Base-by-base conservation (phyloP, 345 rosid genomes). In the Eucalyptus shirleyi region DNA sequence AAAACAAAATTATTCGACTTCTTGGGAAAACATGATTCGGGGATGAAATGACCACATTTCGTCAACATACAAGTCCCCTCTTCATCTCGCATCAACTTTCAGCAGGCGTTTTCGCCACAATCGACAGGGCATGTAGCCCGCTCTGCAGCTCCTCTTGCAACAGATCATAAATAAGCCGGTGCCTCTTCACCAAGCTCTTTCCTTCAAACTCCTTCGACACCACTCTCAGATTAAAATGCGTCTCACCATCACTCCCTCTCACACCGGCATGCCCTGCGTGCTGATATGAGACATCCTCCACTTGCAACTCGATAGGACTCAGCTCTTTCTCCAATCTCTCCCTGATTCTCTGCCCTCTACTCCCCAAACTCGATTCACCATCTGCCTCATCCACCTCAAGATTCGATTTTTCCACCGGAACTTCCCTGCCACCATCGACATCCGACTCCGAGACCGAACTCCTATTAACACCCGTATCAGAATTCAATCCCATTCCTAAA, bases 221-320 rank as follows among this genome's bases (percentile, higher is more conserved):
- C 87, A 98, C 91, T 91, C 93, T 98, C 91, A 96, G 87, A 86
- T 97, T 96, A 91, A 96, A 98, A 93, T 98, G 99, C 2, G 98
- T 96, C 92, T 98, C 99, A 17, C 94, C 96, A 89, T 95, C 96
- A 55, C 93, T 94, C 44, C 97, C 99, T 92, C 94, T 92, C 86
- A 94, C 97, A 65, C 98, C 99, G 18, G 97, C 98, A 91, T 98
- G 99, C 87, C 99, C 99, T 0, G 98, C 97, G 90, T 98, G 99
- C 93, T 96, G 99, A 92, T 97, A 95, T 30, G 99, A 97, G 21
- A 98, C 92, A 90, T 98, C 99, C 45, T 97, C 97, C 87, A 97
- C 95, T 88, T 92, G 94, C 88, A 98, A 88, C 86, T 93, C 97
- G 62, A 93, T 87, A 28, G 98, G 99, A 40, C 91, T 93, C 4